Conservation (phyloP, 1,284 basidiomycete species). For the Porogramme epimiltina region DNA sequence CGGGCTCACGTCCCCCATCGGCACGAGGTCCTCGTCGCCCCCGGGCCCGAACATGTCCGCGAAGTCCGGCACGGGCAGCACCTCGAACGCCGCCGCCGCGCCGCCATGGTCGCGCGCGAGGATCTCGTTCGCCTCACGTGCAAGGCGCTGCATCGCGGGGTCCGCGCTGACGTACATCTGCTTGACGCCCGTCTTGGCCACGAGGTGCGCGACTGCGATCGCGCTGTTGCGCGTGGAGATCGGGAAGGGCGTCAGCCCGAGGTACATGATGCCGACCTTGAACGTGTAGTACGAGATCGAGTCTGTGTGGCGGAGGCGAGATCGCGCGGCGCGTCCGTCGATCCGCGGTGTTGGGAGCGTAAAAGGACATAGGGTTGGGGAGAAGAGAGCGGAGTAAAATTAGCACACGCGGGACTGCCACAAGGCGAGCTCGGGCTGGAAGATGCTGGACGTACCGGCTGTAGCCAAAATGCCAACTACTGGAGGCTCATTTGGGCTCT, state of each 20-base stretch:
- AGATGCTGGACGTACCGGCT: slow-evolving; percentile 16
- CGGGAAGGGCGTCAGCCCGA: slow-evolving; percentile 31
- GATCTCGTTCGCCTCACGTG: slow-evolving; percentile 15
- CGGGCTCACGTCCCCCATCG: slow-evolving; percentile 4
- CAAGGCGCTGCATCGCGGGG: slow-evolving; percentile 21
- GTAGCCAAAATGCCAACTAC: slow-evolving; percentile 29
- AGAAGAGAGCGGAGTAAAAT: neutral
- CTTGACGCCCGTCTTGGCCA: slow-evolving; percentile 17
- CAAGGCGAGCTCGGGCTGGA: too few relatives aligned
- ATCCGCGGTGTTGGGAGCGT: too few relatives aligned
- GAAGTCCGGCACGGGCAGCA: slow-evolving; percentile 16
- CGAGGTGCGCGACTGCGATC: slow-evolving; percentile 31
- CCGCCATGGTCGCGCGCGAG: slow-evolving; percentile 20
- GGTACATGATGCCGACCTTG: slow-evolving; percentile 27
- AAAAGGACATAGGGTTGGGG: too few relatives aligned
- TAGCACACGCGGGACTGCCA: neutral
- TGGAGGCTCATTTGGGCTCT: slow-evolving; percentile 13
- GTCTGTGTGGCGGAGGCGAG: too few relatives aligned
- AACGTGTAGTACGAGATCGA: slow-evolving; percentile 26
- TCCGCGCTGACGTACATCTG: slow-evolving; percentile 23
- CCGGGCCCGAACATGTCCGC: slow-evolving; percentile 12
- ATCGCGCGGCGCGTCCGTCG: too few relatives aligned
- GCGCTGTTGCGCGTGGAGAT: slow-evolving; percentile 36
- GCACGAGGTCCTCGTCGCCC: slow-evolving; percentile 18
- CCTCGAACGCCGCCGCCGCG: slow-evolving; percentile 13